Evolutionary conservation across 2,329 filamentous ascomycete species (phyloP), one percentile per base, ranked within the genome.

Genomic region (Chlorencoelia australis): DNA sequence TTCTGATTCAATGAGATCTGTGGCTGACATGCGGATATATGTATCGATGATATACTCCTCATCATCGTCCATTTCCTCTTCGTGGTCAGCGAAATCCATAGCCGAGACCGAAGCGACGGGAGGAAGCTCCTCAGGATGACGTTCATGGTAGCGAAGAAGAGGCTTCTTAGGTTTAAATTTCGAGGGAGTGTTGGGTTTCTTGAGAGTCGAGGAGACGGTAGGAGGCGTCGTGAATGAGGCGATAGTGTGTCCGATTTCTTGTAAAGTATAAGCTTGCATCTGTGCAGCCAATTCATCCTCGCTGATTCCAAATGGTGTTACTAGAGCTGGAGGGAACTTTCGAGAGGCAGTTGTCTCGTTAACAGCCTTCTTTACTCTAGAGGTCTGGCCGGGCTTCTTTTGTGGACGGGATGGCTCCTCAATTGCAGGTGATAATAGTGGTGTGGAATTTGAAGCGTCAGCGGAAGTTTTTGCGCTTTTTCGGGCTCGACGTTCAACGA

Each of bases 11-110:
- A 62, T 61, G 40, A 76, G 59, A 17, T 96, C 62, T 39, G 66
- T 64, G 3, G 64, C 69, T 2, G 74, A 71, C 13, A 79, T 65
- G 22, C 75, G 73, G 35, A 78, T 64, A 48, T 80, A 80, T 26
- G 75, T 77, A 41, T 79, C 75, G 28, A 76, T 69, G 18, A 80
- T 63, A 59, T 77, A 80, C 35, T 79, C 73, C 3, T 66, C 65
- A 13, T 72, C 71, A 39, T 68, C 58, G 7, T 58, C 56, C 1
- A 59, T 58, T 10, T 70, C 68, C 13, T 61, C 63, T 10, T 54
- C 59, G 49, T 66, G 59, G 15, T 57, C 60, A 49, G 60, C 59
- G 7, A 35, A n/a, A 48, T 25, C 34, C 6, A 39, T 46, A 21
- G 42, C 29, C 9, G 30, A 40, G 6, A 43, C 32, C 11, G 29